A percentile compares a stretch with the other conserved stretches of the same genome.
phyloP scores from a whole-genome alignment of 2,329 filamentous ascomycete species.

The Fusarium staphyleae region DNA sequence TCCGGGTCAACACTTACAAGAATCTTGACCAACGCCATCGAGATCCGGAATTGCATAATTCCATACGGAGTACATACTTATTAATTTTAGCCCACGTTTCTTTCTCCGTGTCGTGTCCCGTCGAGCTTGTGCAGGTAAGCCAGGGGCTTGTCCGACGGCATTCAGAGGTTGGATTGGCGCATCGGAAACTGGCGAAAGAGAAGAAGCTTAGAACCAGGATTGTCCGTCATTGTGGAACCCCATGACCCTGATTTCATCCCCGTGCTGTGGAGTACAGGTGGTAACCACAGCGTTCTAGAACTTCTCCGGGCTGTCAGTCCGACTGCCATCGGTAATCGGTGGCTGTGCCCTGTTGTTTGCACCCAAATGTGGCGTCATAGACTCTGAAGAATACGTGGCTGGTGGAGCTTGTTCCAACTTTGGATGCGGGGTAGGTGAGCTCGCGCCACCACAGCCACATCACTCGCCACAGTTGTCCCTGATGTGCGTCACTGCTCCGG shows the following conservation, averaged over 20 bases:
- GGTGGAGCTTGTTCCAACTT: slow-evolving; percentile 24
- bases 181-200: slow-evolving; percentile 9
- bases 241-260: slow-evolving; percentile 22
- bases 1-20: slow-evolving; percentile 3
- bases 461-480: background rate
- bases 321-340: background rate
- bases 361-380: slow-evolving; percentile 27
- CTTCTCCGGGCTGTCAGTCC: background rate
- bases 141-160: slow-evolving; percentile 14
- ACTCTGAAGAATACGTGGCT: slow-evolving; percentile 7
- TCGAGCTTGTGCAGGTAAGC: slow-evolving; percentile 5
- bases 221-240: slow-evolving; percentile 31
- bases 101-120: background rate
- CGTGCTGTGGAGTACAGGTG: slow-evolving; percentile 7
- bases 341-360: slow-evolving; percentile 13
- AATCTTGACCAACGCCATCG: slow-evolving; percentile 23
- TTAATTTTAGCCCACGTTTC: background rate
- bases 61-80: too few species aligned
- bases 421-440: slow-evolving; percentile 32
- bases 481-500: slow-evolving; percentile 19
- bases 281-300: slow-evolving; percentile 30
- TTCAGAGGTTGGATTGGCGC: too few species aligned
- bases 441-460: slow-evolving; percentile 42
- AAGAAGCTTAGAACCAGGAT: slow-evolving; percentile 4
- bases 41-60: slow-evolving; percentile 17